phyloP scores from a whole-genome alignment of 768 basidiomycete genomes.

The Rhodosporidiobolus odoratus region DNA sequence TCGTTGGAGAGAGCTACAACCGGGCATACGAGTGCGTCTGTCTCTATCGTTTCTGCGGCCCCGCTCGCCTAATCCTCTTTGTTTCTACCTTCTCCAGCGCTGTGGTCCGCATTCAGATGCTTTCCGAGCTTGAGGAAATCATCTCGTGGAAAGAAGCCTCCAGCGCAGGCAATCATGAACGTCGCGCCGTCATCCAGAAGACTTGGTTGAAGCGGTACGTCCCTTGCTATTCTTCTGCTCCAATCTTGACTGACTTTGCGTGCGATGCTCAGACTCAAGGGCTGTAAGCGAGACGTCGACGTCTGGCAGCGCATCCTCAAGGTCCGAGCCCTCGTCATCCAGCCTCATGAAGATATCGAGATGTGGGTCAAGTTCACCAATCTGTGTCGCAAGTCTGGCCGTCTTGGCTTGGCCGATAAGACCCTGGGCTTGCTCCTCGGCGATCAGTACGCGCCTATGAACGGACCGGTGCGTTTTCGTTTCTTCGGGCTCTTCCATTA shows the following conservation, averaged over 20 bases:
- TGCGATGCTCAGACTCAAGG: constrained; percentile 64
- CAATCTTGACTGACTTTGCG: not conserved
- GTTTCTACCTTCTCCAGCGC: constrained; percentile 54
- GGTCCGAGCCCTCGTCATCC: constrained; percentile 86
- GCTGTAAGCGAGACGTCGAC: constrained; percentile 96
- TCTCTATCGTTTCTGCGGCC: not conserved
- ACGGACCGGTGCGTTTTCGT: constrained; percentile 24
- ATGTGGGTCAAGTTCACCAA: constrained; percentile 99
- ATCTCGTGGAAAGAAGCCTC: constrained; percentile 83
- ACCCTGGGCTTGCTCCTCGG: constrained; percentile 86
- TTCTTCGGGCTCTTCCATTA: too few relatives aligned
- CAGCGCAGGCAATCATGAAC: constrained; percentile 77
- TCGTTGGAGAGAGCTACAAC: constrained; percentile 95
- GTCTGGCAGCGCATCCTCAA: constrained; percentile 98
- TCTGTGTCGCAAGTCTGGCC: constrained; percentile 86
- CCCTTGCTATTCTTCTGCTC: not conserved
- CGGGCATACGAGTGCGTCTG: constrained; percentile 83
- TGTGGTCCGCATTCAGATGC: constrained; percentile 96
- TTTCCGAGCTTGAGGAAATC: constrained; percentile 96
- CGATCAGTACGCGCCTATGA: constrained; percentile 51
- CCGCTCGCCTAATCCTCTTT: constrained; percentile 18
- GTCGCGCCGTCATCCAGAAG: constrained; percentile 80
- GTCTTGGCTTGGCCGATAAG: constrained; percentile 92
- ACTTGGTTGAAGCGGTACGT: constrained; percentile 94
- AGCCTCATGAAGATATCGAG: constrained; percentile 84